Evolutionary conservation across 148 eudicot species (phyloP), one percentile per base, ranked within the genome.

Genomic region (Suaeda aralocaspica): DNA sequence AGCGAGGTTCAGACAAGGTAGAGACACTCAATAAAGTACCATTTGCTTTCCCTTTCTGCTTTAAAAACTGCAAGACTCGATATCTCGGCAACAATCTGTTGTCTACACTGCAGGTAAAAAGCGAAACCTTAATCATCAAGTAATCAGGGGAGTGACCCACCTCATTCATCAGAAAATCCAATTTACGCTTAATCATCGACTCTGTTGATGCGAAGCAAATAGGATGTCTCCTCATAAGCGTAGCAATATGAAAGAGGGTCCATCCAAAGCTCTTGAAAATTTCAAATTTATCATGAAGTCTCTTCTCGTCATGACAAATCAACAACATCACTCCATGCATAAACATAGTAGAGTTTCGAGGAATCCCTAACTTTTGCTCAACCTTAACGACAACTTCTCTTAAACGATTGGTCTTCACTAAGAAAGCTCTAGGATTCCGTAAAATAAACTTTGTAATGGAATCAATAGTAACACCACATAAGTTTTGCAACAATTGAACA

Each of bases 21-120:
- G 41, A 36, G 41, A 8, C 41, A 36, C 41, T 36, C 4, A 3
- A 36, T 8, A 36, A 36, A 36, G 41, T 3, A 4, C 41, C 4
- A 36, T 36, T 8, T 3, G 8, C 8, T 36, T 8, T 36, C 41
- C 41, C 41, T 36, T 36, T 36, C 41, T 36, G 5, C 4, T 36
- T 36, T 8, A 36, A 3, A 36, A 36, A 50, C 50, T 59, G 50
- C 59, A 80, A 57, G 30, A 72, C 69, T 36, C 25, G 39, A 72
- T 72, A 13, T 52, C 84, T 80, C 25, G 82, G 86, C 57, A 74
- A 29, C 22, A 78, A 63, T 31, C 73, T 77, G 55, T 69, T 77
- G 68, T 83, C 80, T 45, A 74, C 34, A 59, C 78, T 75, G 41
- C 8, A 48, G 6, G 45, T 34, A 6, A 77, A 60, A 5, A 83